phyloP scores from a whole-genome alignment of 164 flowering plant genomes.

The Euptelea pleiosperma region DNA sequence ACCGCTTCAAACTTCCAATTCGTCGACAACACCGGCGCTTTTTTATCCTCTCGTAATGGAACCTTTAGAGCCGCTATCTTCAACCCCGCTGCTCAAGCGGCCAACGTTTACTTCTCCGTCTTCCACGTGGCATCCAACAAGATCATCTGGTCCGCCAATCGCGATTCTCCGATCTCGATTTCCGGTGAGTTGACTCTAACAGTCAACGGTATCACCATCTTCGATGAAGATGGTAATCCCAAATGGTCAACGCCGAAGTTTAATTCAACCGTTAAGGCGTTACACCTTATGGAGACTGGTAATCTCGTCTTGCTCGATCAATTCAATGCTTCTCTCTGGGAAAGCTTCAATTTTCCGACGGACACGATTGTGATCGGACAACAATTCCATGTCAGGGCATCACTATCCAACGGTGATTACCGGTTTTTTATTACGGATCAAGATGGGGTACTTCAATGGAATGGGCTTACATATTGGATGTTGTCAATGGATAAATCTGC shows the following conservation, averaged over 20 bases:
- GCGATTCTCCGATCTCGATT: constrained; percentile 48
- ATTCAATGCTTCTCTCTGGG: constrained; percentile 56
- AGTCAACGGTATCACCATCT: constrained; percentile 40
- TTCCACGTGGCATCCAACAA: constrained; percentile 52
- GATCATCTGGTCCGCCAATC: constrained; percentile 83
- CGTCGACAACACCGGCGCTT: constrained; percentile 50
- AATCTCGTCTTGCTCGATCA: constrained; percentile 63
- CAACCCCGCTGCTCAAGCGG: constrained; percentile 37
- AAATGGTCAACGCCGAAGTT: constrained; percentile 65
- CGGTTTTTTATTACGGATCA: constrained; percentile 30
- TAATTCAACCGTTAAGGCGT: constrained; percentile 33
- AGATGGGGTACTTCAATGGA: constrained; percentile 63
- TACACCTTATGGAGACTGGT: constrained; percentile 53
- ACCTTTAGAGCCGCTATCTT: constrained; percentile 59
- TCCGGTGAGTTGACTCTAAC: constrained; percentile 52
- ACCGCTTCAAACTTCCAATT: constrained; percentile 49
- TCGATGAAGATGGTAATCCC: constrained; percentile 27
- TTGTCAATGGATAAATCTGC: constrained; percentile 58
- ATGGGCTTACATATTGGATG: constrained; percentile 55
- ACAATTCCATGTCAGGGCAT: constrained; percentile 27
- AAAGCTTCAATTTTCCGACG: constrained; percentile 59
- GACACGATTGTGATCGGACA: constrained; percentile 79
- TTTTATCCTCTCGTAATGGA: constrained; percentile 54
- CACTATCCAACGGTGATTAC: constrained; percentile 43
- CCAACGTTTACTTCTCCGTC: constrained; percentile 58